Base-by-base conservation (phyloP, 805 yeast species). In the Torulaspora delbrueckii region DNA sequence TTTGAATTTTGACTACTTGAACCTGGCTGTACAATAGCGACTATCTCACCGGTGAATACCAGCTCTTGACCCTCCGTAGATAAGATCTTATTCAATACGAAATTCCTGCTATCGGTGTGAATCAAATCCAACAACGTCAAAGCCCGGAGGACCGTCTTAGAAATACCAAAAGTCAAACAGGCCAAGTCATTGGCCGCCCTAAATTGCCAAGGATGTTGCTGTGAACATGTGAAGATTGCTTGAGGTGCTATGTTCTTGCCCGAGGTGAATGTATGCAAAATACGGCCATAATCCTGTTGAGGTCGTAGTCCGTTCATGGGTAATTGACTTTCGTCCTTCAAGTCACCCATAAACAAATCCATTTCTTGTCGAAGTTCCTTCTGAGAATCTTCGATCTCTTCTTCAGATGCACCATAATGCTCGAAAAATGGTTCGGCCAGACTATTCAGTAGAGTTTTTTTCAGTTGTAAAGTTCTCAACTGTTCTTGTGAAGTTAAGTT, bases 111-210 rank as follows among this genome's bases (percentile, higher is more conserved):
- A 57, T 86, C 86, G 0, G 86, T 82, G 9, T 89, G 86, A 28
- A 85, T 79, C 53, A 88, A 73, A 63, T 86, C 95, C 69, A 87
- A 71, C 28, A 90, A 70, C 0, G 87, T 78, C 41, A 83, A 64
- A 13, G 82, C 73, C 30, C 76, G 74, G 28, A 88, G 70, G 24
- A 81, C 81, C 30, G 71, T 73, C 57, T 81, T 78, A 37, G 87
- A 79, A 3, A 86, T 79, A 13, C 96, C 96, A 66, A 90, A 86
- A 70, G 86, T 80, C 48, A 88, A 71, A 59, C 95, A 86, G 0
- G 96, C 95, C 53, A 89, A 71, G 65, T 90, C 97, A 61, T 91
- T 90, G 12, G 95, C 88, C 5, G 95, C 90, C 57, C 78, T 79
- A 40, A 90, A 75, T 23, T 72, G 68, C 90, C 93, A 90, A 0